Base-by-base conservation (phyloP, 192 early-diverging fungal genomes). In the Oehlia diaphana region DNA sequence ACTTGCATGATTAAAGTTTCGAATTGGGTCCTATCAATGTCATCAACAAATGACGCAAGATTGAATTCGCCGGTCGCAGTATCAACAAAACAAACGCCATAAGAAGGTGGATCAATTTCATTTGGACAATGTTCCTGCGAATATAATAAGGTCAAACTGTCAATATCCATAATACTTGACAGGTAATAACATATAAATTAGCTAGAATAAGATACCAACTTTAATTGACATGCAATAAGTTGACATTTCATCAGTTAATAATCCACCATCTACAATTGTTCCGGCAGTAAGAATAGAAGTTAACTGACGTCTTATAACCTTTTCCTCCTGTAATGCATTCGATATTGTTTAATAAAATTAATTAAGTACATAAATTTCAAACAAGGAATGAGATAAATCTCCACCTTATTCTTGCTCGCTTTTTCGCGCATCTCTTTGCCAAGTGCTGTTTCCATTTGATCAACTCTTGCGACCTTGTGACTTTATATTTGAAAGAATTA, bases 181-280 rank as follows among this genome's bases (percentile, higher is more conserved):
- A 39, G 23, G 33, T 23, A 14, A 47, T 21, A 44, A 9, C 19
- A 6, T n/a, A 49, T 19, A 31, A 39, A 42, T 23, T 39, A 64
- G 12, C 6, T 37, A 1, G 5, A 64, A 37, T 31, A n/a, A 1
- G 31, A 71, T 70, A 28, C 63, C 28, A 82, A 94, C 96, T 80
- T 96, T 96, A 83, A 99, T 92, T 12, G 92, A 86, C 95, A 99
- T 94, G 83, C 97, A 98, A 83, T 96, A 98, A 7, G 97, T 99
- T 37, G 92, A 89, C 91, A 97, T 91, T 66, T 98, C 96, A 63
- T 91, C 91, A 0, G 94, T 95, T 66, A 99, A 82, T 64, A 99
- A 79, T 35, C 92, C 88, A 35, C 93, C 88, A 63, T 99, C 98
- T 0, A 97, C 93, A 44, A 99, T 85, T 4, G 98, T 98, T 50